Conservation (phyloP, 805 yeast genomes). For the Cyberlindnera xishuangbannaensis region DNA sequence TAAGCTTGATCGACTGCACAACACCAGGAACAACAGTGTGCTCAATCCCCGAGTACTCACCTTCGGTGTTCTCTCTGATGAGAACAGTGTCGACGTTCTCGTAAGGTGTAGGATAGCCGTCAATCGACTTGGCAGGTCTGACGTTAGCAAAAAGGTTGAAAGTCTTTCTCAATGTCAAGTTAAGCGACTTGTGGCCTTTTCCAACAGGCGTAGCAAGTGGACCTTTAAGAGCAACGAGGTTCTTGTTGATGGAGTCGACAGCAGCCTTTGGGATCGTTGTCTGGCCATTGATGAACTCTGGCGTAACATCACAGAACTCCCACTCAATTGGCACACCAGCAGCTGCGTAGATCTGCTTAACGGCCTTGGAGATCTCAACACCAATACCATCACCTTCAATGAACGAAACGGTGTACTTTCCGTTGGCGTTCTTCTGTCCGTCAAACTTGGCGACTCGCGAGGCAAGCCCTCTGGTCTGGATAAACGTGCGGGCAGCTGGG, state of each 20-base stretch:
- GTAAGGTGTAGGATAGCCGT: slow-evolving; percentile 82
- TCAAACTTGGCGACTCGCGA: slow-evolving; percentile 58
- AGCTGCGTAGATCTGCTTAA: slow-evolving; percentile 86
- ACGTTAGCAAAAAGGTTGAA: slow-evolving; percentile 95
- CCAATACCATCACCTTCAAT: slow-evolving; percentile 99
- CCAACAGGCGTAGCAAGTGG: slow-evolving; percentile 99
- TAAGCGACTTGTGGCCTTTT: slow-evolving; percentile 96
- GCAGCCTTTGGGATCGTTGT: slow-evolving; percentile 92
- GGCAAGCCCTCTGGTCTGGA: slow-evolving; percentile 29
- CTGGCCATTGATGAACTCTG: slow-evolving; percentile 83
- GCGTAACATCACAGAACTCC: slow-evolving; percentile 96
- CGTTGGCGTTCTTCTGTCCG: slow-evolving; percentile 62
- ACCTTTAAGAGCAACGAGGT: slow-evolving; percentile 94
- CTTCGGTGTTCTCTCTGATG: slow-evolving; percentile 65
- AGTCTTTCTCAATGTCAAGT: slow-evolving; percentile 95
- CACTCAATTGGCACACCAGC: slow-evolving; percentile 95
- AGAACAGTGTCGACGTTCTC: slow-evolving; percentile 87
- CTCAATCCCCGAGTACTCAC: slow-evolving; percentile 84
- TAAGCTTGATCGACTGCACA: slow-evolving; percentile 94
- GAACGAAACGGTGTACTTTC: slow-evolving; percentile 88
- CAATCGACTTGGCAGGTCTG: slow-evolving; percentile 91
- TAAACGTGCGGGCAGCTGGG: slow-evolving; percentile 11
- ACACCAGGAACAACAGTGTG: slow-evolving; percentile 98
- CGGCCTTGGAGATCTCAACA: slow-evolving; percentile 89
- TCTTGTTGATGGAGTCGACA: slow-evolving; percentile 85